Percentiles rank a stretch among this genome's conserved stretches.
Evolutionary conservation across 768 basidiomycete species (phyloP).

Genomic region (Tricholoma sp.): DNA sequence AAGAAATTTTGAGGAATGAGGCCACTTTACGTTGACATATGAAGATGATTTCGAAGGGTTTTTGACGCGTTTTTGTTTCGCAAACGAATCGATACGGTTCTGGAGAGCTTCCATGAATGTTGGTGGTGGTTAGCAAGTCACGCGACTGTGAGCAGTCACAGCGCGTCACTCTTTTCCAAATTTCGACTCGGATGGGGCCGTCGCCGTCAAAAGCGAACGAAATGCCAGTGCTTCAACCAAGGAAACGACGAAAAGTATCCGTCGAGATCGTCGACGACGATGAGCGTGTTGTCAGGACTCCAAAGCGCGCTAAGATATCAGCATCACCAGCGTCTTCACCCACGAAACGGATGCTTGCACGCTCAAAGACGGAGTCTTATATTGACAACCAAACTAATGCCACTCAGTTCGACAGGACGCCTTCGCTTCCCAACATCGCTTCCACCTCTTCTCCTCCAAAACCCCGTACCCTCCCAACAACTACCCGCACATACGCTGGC

Average conservation of each 20-base stretch:
- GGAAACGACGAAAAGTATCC: constrained; percentile 25
- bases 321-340: constrained; percentile 18
- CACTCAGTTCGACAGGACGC: constrained; percentile 25
- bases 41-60: constrained; percentile 46
- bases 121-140: constrained; percentile 22
- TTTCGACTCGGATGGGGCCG: too few relatives aligned
- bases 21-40: constrained; percentile 61
- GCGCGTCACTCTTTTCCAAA: constrained; percentile 2
- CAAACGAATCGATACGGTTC: constrained; percentile 64
- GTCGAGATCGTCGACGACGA: constrained; percentile 8
- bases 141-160: constrained; percentile 24
- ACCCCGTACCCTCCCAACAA: constrained; percentile 23
- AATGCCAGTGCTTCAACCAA: not conserved
- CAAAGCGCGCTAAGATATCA: constrained; percentile 12
- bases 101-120: constrained; percentile 47
- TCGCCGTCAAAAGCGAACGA: not conserved
- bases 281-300: constrained; percentile 5
- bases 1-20: constrained; percentile 57
- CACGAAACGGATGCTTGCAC: constrained; percentile 67
- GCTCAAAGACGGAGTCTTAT: constrained; percentile 60
- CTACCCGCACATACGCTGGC: constrained; percentile 68
- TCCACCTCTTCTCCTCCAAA: constrained; percentile 21
- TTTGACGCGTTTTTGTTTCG: constrained; percentile 57
- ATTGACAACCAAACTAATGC: constrained; percentile 25
- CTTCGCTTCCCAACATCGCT: constrained; percentile 32